Base-by-base conservation (phyloP, 1,139 yeast species). In the Hanseniaspora uvarum region DNA sequence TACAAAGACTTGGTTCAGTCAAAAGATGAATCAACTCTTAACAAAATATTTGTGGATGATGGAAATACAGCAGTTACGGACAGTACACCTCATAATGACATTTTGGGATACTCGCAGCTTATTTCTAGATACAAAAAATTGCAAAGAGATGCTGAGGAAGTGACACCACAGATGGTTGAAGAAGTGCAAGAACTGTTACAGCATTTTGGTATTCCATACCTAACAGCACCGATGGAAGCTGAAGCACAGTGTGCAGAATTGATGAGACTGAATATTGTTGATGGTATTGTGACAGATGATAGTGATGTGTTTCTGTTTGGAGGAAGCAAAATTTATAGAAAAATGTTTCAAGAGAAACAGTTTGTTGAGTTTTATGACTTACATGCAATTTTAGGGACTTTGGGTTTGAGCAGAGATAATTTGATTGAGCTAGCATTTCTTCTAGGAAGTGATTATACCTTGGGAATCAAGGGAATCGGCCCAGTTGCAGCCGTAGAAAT, bases 221-320 rank as follows among this genome's bases (percentile, higher is more conserved):
- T 92, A 7, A 86, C 96, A 0, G 96, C 97, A 0, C 97, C 97
- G 0, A 87, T 86, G 87, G 98, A 92, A 68, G 98, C 98, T 0
- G 98, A 92, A 70, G 96, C 97, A 0, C 98, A 92, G 63, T 92
- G 98, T 68, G 96, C 96, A 0, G 86, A 82, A 59, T 69, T 92
- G 11, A 68, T 79, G 50, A 67, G 69, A 26, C 66, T 87, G 18
- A 78, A 78, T 0, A 72, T 92, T 24, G 96, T 92, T 1, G 98
- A 94, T 67, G 99, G 98, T 0, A 85, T 92, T 21, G 83, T 94
- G 19, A 94, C 98, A 0, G 99, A 94, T 66, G 99, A 94, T 72
- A 86, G 96, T 61, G 99, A 94, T 75, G 88, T 95, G 53, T 92
- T 94, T 62, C 68, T 94, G 45, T 94, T 94, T 71, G 98, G 97